Evolutionary conservation across 2,329 filamentous ascomycete species (phyloP).

Genomic region (Lachnellula willkommii): DNA sequence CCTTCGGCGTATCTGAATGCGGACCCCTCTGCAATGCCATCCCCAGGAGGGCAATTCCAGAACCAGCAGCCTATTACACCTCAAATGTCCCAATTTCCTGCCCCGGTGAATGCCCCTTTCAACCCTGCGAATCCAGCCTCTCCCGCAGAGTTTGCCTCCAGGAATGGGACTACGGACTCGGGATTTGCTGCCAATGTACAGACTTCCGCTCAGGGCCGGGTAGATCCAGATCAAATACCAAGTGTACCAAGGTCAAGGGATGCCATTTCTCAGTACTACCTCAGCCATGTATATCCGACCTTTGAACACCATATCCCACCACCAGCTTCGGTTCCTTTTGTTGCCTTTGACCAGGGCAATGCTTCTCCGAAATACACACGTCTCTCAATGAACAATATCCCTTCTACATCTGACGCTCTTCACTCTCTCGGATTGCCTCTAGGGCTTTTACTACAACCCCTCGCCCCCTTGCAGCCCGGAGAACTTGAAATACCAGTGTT

Average conservation of each 20-base stretch:
- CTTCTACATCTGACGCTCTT: constrained; percentile 73
- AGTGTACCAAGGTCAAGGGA: constrained; percentile 86
- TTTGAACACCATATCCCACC: constrained; percentile 92
- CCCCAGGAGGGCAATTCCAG: constrained; percentile 41
- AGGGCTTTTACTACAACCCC: constrained; percentile 80
- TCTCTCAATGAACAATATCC: constrained; percentile 90
- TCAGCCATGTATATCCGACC: constrained; percentile 85
- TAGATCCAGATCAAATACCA: constrained; percentile 88
- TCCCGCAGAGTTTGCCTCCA: constrained; percentile 43
- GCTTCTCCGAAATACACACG: constrained; percentile 91
- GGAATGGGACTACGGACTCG: constrained; percentile 34
- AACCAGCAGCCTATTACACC: constrained; percentile 40
- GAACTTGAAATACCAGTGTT: constrained; percentile 85
- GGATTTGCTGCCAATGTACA: constrained; percentile 43
- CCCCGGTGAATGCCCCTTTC: constrained; percentile 50
- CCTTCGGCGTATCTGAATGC: constrained; percentile 56
- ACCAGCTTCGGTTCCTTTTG: constrained; percentile 80
- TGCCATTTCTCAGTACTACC: constrained; percentile 73
- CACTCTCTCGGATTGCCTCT: constrained; percentile 76
- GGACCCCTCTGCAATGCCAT: constrained; percentile 39
- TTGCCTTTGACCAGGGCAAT: constrained; percentile 94
- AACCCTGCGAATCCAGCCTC: constrained; percentile 38
- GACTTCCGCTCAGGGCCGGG: constrained; percentile 63
- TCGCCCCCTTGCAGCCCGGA: constrained; percentile 76
- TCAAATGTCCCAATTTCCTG: constrained; percentile 55